These are phyloP conservation scores for Pythium biforme DNA, from an alignment of 352 stramenopile genomes.

Conservation along the genomic window DNA sequence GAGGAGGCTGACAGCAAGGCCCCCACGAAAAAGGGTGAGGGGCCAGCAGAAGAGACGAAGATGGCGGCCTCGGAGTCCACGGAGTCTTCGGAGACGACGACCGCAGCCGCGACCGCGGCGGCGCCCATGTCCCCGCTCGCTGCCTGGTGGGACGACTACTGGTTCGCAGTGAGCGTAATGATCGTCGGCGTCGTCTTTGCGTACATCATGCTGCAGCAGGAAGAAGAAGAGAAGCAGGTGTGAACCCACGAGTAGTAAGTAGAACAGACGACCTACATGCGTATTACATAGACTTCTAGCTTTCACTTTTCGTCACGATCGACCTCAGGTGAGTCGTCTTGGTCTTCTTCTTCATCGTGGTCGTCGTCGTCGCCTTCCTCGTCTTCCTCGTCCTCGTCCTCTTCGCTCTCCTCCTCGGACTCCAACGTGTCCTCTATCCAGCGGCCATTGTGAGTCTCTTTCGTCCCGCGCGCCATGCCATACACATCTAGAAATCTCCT, in stretches of 20 bases:
- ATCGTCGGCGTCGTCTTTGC: conserved; percentile 28
- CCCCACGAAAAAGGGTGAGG: background rate
- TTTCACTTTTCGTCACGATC: conserved; percentile 30
- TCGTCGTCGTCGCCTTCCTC: conserved; percentile 24
- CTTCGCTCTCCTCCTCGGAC: conserved; percentile 51
- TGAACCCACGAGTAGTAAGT: background rate
- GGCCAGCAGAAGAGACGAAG: background rate
- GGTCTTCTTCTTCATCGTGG: conserved; percentile 15
- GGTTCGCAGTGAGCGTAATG: conserved; percentile 27
- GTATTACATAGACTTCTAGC: background rate
- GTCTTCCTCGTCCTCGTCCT: conserved; percentile 56
- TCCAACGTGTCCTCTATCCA: conserved; percentile 36
- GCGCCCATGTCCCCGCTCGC: conserved; percentile 5
- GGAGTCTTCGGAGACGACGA: no score
- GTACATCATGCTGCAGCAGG: conserved; percentile 18
- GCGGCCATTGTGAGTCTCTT: no score
- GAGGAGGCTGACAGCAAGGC: background rate
- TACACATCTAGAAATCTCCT: background rate
- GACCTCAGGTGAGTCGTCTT: conserved; percentile 24
- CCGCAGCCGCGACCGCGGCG: conserved; percentile 16
- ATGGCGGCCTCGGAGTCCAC: conserved; percentile 9
- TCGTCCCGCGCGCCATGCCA: no score
- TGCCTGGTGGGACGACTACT: conserved; percentile 30
- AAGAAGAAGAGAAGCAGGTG: conserved; percentile 14
- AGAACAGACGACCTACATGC: background rate